Evolutionary conservation across 2,329 filamentous ascomycete species (phyloP), one percentile per base, ranked within the genome.

Genomic region (Aspergillus alliaceus): DNA sequence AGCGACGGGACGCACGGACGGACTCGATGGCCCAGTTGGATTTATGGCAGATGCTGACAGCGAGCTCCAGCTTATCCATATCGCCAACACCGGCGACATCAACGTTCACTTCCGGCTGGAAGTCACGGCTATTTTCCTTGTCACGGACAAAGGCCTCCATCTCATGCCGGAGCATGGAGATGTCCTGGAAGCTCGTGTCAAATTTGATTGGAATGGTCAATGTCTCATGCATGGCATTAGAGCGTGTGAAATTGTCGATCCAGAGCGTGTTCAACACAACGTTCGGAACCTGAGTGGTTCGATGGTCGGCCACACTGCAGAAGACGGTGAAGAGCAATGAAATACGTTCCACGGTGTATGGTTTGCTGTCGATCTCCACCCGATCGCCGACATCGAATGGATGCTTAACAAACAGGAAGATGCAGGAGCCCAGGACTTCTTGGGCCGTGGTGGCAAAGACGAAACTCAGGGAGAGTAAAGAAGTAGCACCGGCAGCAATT

Each of bases 391-490:
- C 92, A 72, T 99, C 95, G 73, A 90, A 98, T 0, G 95, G 93
- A 73, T 99, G 95, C 80, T 99, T 99, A 80, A 98, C 91, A 69
- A 99, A 99, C 1, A 99, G 80, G 80, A 99, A 99, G 69, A 99
- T 96, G 79, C 93, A 98, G 35, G 93, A 97, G 69, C 93, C 93
- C n/a, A 99, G 85, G 62, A 99, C 90, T 75, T 99, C 95, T 75
- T 97, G 93, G 3, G 89, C 88, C 1, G 93, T 97, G 55, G 89
- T 89, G 24, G 93, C 88, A 74, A 99, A 98, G 66, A 97, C 89
- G 78, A 99, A 99, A 4, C 93, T 97, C n/a, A 98, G 80, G 6
- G 93, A 98, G 9, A 99, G 86, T 40, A 99, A 83, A 0, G 95
- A 89, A 1, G 95, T 97, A 61, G 93, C 93, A 50, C 93, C 91